Evolutionary conservation across 371 early-diverging fungal genomes (phyloP).

Genomic region (Mortierella sp.): DNA sequence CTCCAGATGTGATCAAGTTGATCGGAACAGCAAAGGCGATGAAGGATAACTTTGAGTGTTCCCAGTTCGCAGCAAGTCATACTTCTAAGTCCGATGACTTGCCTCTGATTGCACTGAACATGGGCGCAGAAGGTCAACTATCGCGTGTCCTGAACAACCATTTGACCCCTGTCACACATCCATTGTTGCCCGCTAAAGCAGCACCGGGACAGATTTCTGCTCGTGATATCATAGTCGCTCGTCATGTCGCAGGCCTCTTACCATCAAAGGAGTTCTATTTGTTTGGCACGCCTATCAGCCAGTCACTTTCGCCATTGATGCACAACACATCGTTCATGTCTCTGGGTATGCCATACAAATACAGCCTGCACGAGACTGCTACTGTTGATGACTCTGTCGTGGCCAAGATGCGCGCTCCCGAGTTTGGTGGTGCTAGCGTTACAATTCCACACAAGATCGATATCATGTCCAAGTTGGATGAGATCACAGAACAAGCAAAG

Average conservation of each 20-base stretch:
- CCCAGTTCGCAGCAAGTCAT: conserved; percentile 66
- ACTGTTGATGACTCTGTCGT: conserved; percentile 67
- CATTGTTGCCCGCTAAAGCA: conserved; percentile 80
- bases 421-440: conserved; percentile 95
- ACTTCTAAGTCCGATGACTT: conserved; percentile 57
- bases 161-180: conserved; percentile 95
- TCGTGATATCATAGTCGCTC: conserved; percentile 80
- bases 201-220: conserved; percentile 97
- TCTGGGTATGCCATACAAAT: conserved; percentile 87
- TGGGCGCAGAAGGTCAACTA: conserved; percentile 91
- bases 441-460: conserved; percentile 96
- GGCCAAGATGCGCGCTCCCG: conserved; percentile 66
- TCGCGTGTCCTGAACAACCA: conserved; percentile 89
- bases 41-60: conserved; percentile 85
- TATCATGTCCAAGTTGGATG: conserved; percentile 79
- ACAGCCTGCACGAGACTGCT: conserved; percentile 81
- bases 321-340: conserved; percentile 93
- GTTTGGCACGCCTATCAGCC: conserved; percentile 92
- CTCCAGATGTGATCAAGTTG: conserved; percentile 91
- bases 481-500: conserved; percentile 81
- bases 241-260: conserved; percentile 76
- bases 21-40: conserved; percentile 83
- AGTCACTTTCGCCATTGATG: conserved; percentile 91
- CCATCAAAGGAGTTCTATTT: conserved; percentile 81
- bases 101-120: conserved; percentile 93